These are phyloP conservation scores for Pythium dissotocum DNA, from an alignment of 352 stramenopile species.

Conservation along the genomic window DNA sequence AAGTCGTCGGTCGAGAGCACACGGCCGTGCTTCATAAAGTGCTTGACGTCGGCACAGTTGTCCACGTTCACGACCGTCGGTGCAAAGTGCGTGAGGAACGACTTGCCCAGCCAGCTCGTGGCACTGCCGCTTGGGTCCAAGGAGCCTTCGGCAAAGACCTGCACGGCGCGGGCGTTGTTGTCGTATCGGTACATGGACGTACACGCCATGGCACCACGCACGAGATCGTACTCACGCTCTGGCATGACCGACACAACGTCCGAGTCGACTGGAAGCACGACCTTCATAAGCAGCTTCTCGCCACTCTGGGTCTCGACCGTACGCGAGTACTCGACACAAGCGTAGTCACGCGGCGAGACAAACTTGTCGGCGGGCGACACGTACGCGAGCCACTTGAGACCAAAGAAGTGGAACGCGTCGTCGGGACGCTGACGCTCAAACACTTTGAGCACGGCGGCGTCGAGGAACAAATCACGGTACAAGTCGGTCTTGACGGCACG, in stretches of 20 bases:
- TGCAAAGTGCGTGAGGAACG: conserved; percentile 66
- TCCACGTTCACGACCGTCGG: conserved; percentile 62
- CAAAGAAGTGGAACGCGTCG: conserved; percentile 73
- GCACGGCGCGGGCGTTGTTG: conserved; percentile 47
- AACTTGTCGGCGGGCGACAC: conserved; percentile 48
- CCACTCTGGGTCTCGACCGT: conserved; percentile 41
- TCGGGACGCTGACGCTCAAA: conserved; percentile 58
- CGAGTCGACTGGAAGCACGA: conserved; percentile 59
- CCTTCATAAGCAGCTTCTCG: conserved; percentile 60
- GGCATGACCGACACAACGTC: conserved; percentile 41
- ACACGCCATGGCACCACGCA: conserved; percentile 56
- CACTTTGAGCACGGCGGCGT: conserved; percentile 65
- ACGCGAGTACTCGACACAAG: conserved; percentile 64
- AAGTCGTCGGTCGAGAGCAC: conserved; percentile 52
- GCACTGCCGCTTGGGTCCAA: conserved; percentile 53
- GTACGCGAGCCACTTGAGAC: conserved; percentile 76
- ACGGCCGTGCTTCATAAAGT: conserved; percentile 78
- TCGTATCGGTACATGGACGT: conserved; percentile 69
- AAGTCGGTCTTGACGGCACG: conserved; percentile 57
- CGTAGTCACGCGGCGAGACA: conserved; percentile 57
- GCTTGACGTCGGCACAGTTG: conserved; percentile 76
- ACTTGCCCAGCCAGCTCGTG: conserved; percentile 50
- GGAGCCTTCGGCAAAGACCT: conserved; percentile 66
- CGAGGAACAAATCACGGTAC: conserved; percentile 64
- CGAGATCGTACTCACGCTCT: conserved; percentile 48